These are phyloP conservation scores for Aspergillus bertholletiae DNA, from an alignment of 495 filamentous ascomycete genomes.

Conservation along the genomic window DNA sequence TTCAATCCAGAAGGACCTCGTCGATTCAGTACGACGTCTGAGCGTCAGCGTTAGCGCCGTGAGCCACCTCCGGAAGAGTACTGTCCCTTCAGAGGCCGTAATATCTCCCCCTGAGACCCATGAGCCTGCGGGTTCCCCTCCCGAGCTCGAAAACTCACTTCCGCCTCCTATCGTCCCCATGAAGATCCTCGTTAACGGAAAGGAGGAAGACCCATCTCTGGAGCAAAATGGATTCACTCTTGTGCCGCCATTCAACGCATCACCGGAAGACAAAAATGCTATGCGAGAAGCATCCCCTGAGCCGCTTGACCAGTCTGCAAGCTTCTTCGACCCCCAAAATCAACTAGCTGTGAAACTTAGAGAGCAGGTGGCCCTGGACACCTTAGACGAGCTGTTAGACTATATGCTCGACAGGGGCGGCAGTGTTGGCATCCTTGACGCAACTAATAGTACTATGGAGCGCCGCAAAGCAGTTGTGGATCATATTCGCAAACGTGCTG, in stretches of 20 bases:
- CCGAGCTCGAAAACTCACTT: slow-evolving; percentile 20
- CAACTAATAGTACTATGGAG: slow-evolving; percentile 90
- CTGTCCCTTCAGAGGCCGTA: background rate
- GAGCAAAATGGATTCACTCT: slow-evolving; percentile 28
- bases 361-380: slow-evolving; percentile 89
- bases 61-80: slow-evolving; percentile 19
- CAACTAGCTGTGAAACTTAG: slow-evolving; percentile 74
- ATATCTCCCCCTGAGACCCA: background rate
- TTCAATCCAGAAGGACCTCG: slow-evolving; percentile 37
- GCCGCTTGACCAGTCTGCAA: slow-evolving; percentile 80
- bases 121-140: slow-evolving; percentile 13
- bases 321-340: slow-evolving; percentile 93
- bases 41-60: slow-evolving; percentile 40
- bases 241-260: slow-evolving; percentile 24
- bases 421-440: slow-evolving; percentile 96
- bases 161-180: slow-evolving; percentile 40
- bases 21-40: slow-evolving; percentile 41
- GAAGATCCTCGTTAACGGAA: slow-evolving; percentile 49
- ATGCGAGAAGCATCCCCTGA: slow-evolving; percentile 40
- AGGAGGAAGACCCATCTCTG: slow-evolving; percentile 28
- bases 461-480: slow-evolving; percentile 80
- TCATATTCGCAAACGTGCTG: slow-evolving; percentile 76
- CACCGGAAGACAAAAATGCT: slow-evolving; percentile 21
- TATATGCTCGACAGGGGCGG: slow-evolving; percentile 80
- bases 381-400: slow-evolving; percentile 84